These are phyloP conservation scores for Heritiera fomes DNA, from an alignment of 345 rosid species.

Conservation along the genomic window DNA sequence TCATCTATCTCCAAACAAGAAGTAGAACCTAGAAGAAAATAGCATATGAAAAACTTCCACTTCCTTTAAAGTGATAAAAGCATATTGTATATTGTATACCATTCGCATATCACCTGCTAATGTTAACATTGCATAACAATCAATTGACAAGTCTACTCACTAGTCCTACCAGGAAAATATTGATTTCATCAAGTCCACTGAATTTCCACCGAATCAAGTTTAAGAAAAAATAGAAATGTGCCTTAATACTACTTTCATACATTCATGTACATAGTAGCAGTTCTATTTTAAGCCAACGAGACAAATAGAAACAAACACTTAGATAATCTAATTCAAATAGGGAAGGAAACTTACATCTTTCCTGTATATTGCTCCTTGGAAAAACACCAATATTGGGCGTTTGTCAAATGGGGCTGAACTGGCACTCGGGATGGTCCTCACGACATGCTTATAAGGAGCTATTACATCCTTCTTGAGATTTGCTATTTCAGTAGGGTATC, in stretches of 20 bases:
- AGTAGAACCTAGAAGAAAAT: neutral
- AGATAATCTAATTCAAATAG: conserved; percentile 9
- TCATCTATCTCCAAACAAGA: conserved; percentile 1
- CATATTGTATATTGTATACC: neutral
- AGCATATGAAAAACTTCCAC: neutral
- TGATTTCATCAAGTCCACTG: neutral
- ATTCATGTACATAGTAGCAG: neutral
- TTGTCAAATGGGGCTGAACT: conserved; percentile 64
- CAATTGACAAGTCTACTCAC: neutral
- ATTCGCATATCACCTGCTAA: neutral
- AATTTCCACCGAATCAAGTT: neutral
- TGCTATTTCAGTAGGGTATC: conserved; percentile 69
- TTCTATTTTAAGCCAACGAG: neutral
- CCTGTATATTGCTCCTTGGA: conserved; percentile 90
- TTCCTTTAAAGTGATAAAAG: neutral
- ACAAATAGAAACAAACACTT: conserved; percentile 5
- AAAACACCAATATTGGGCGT: conserved; percentile 69
- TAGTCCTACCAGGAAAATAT: neutral
- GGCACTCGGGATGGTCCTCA: conserved; percentile 47
- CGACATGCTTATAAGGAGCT: conserved; percentile 87
- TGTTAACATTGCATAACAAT: neutral
- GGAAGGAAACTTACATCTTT: conserved; percentile 70
- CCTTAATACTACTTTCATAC: neutral
- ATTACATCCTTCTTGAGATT: conserved; percentile 74
- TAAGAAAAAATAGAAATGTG: neutral